Evolutionary conservation across 345 rosid genomes (phyloP).

Genomic region (Lepidium didymum): DNA sequence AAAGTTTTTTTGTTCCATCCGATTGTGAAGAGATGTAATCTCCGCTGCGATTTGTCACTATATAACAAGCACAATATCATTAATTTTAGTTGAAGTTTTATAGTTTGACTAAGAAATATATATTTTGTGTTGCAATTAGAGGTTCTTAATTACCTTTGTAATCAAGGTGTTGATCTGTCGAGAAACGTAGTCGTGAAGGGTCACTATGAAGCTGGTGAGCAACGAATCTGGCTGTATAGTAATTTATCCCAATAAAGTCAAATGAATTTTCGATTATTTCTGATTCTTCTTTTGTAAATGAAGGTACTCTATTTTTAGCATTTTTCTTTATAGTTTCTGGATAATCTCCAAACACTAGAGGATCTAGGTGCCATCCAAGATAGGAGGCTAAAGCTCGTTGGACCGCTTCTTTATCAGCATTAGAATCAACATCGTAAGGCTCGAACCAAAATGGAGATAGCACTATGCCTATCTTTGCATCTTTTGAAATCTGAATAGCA

Average conservation of each 20-base stretch:
- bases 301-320: conserved; percentile 34
- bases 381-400: conserved; percentile 10
- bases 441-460: conserved; percentile 24
- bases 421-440: conserved; percentile 13
- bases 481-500: conserved; percentile 5
- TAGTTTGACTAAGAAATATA: not conserved
- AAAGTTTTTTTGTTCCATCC: not conserved
- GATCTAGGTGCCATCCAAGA: conserved; percentile 25
- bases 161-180: conserved; percentile 27
- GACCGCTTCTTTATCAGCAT: conserved; percentile 27
- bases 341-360: conserved; percentile 35
- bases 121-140: not conserved
- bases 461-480: conserved; percentile 26
- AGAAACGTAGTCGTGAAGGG: conserved; percentile 21
- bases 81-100: not conserved
- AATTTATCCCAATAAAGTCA: conserved; percentile 44
- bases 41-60: conserved; percentile 17
- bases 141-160: conserved; percentile 20
- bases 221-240: conserved; percentile 32
- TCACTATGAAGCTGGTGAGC: not conserved
- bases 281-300: conserved; percentile 28
- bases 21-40: conserved; percentile 16
- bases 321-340: conserved; percentile 24
- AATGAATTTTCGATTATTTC: conserved; percentile 25
- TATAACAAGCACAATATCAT: not conserved